Evolutionary conservation across 73 alveolate genomes (phyloP).

Genomic region (Paramecium caudatum): DNA sequence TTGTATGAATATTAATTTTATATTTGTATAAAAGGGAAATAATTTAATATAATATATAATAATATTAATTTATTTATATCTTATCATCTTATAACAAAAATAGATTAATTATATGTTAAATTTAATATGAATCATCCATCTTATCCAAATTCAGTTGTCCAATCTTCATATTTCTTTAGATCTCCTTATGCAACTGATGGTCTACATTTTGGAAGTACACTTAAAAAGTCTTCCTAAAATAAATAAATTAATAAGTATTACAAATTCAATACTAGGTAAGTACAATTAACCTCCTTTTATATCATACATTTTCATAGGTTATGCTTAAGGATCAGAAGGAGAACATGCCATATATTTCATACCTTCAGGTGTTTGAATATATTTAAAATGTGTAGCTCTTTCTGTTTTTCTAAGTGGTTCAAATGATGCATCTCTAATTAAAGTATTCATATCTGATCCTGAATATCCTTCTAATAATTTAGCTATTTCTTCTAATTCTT

Average conservation of each 20-base stretch:
- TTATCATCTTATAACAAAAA: no score
- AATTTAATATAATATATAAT: no score
- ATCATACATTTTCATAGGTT: constrained; percentile 39
- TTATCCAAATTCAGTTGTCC: constrained; percentile 62
- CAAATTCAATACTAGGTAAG: constrained; percentile 34
- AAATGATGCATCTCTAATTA: constrained; percentile 93
- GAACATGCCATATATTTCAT: constrained; percentile 63
- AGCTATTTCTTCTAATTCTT: constrained; percentile 87
- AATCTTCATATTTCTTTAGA: constrained; percentile 51
- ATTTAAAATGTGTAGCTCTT: constrained; percentile 88
- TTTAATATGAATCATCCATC: constrained; percentile 63
- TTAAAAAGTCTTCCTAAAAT: constrained; percentile 56
- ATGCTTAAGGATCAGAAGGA: constrained; percentile 69
- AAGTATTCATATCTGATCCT: constrained; percentile 89
- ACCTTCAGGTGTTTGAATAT: neutral
- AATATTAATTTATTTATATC: no score
- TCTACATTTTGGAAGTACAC: constrained; percentile 36
- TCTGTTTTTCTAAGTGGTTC: constrained; percentile 90
- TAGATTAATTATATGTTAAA: no score
- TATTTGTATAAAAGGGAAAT: no score
- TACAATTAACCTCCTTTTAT: constrained; percentile 17
- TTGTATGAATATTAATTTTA: no score
- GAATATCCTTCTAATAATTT: constrained; percentile 91
- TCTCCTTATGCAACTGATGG: constrained; percentile 51
- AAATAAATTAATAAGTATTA: neutral